phyloP scores from a whole-genome alignment of 768 basidiomycete species.

The Mycena venus region DNA sequence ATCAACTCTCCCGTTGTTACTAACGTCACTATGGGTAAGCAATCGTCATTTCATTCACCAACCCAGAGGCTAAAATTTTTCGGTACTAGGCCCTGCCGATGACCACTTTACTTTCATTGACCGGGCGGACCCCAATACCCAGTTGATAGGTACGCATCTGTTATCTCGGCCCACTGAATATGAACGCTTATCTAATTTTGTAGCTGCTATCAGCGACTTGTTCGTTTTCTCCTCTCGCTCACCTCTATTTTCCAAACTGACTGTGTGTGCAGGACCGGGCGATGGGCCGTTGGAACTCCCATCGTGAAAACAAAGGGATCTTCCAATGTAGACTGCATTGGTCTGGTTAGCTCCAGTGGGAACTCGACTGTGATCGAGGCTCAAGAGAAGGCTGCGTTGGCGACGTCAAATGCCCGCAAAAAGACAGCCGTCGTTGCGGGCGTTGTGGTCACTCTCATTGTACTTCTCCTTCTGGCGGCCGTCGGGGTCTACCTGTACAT shows the following conservation, averaged over 20 bases:
- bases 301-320: slow-evolving; percentile 45
- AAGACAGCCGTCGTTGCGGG: slow-evolving; percentile 44
- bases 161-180: neutral
- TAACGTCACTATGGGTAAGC: slow-evolving; percentile 50
- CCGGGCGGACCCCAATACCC: slow-evolving; percentile 46
- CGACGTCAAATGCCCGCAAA: slow-evolving; percentile 26
- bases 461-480: slow-evolving; percentile 40
- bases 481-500: slow-evolving; percentile 35
- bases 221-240: slow-evolving; percentile 44
- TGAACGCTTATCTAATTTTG: slow-evolving; percentile 4
- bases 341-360: slow-evolving; percentile 45
- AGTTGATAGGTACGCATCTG: slow-evolving; percentile 52
- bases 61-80: neutral
- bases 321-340: slow-evolving; percentile 46
- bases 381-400: slow-evolving; percentile 29
- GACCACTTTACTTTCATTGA: slow-evolving; percentile 54
- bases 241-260: neutral
- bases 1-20: slow-evolving; percentile 49
- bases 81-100: slow-evolving; percentile 31
- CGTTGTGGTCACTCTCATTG: slow-evolving; percentile 47
- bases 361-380: slow-evolving; percentile 37
- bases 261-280: slow-evolving; percentile 48
- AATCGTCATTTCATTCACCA: neutral
- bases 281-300: slow-evolving; percentile 49
- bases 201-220: slow-evolving; percentile 57